Conservation (phyloP, 192 early-diverging fungal species). For the Podila epicladia region DNA sequence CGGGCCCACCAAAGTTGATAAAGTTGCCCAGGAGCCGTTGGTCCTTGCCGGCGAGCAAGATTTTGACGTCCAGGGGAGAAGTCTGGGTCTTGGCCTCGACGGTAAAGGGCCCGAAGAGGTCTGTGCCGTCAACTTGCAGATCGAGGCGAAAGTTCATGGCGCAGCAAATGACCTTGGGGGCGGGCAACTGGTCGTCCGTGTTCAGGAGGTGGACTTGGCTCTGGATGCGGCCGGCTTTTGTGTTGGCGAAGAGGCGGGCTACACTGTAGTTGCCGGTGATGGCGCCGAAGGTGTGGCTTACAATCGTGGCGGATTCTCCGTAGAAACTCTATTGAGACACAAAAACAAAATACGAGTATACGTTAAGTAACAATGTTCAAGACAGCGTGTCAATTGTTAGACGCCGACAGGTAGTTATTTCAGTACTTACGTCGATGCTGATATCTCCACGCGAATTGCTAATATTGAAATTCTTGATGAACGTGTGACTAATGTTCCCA, state of each 20-base stretch:
- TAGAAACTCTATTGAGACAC: constrained; percentile 26
- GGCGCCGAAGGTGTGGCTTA: constrained; percentile 1
- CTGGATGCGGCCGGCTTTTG: constrained; percentile 11
- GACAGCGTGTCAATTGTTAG: not conserved
- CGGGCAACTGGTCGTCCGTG: constrained; percentile 37
- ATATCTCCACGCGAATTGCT: constrained; percentile 24
- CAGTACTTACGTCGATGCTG: constrained; percentile 29
- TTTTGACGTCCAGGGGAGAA: constrained; percentile 23
- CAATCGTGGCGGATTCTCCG: constrained; percentile 26
- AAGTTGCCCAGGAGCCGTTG: constrained; percentile 39
- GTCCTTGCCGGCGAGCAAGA: constrained; percentile 10
- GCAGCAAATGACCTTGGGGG: constrained; percentile 30
- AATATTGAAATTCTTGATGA: constrained; percentile 24
- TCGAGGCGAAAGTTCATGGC: constrained; percentile 12
- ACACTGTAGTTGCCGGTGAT: constrained; percentile 37
- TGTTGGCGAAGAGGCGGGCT: constrained; percentile 13
- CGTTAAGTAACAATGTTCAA: not conserved
- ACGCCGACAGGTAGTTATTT: not conserved
- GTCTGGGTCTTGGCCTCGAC: constrained; percentile 48
- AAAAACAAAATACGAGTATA: not conserved
- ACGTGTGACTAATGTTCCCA: constrained; percentile 47
- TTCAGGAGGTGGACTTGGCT: constrained; percentile 32
- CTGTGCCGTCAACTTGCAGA: constrained; percentile 31
- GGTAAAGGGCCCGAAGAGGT: constrained; percentile 43
- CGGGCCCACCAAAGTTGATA: constrained; percentile 41